A percentile compares a stretch with the other conserved stretches of the same genome.
Conservation (phyloP, 1,139 yeast species). For the Lodderomyces jiufengensis region DNA sequence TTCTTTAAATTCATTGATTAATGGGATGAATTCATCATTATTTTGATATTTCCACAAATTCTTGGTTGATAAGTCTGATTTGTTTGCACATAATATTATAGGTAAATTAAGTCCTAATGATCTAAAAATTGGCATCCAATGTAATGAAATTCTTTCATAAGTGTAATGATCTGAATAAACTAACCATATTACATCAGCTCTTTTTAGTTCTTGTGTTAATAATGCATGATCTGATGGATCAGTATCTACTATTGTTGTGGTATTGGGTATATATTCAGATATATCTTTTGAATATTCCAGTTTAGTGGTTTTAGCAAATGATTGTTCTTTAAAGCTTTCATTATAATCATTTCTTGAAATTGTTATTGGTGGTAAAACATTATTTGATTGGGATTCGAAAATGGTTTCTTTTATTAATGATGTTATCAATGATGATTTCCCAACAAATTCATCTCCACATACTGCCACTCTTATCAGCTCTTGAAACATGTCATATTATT, state of each 20-base stretch:
- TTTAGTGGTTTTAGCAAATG: slow-evolving; percentile 7
- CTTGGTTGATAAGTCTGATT: slow-evolving; percentile 49
- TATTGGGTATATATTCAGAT: slow-evolving; percentile 53
- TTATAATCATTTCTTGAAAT: slow-evolving; percentile 47
- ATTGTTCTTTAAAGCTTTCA: slow-evolving; percentile 25
- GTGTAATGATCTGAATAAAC: slow-evolving; percentile 93
- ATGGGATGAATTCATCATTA: slow-evolving; percentile 79
- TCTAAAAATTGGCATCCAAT: slow-evolving; percentile 92
- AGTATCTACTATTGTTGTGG: slow-evolving; percentile 78
- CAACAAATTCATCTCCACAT: slow-evolving; percentile 95
- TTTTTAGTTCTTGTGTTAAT: slow-evolving; percentile 70
- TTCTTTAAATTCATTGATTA: slow-evolving; percentile 87
- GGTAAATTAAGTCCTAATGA: slow-evolving; percentile 92
- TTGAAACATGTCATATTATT: slow-evolving; percentile 35
- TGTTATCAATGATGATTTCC: slow-evolving; percentile 74
- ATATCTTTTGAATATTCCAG: slow-evolving; percentile 16
- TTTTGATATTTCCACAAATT: slow-evolving; percentile 22
- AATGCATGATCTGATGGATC: slow-evolving; percentile 57
- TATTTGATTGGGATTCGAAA: slow-evolving; percentile 65
- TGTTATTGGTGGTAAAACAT: slow-evolving; percentile 77
- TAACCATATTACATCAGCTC: slow-evolving; percentile 89
- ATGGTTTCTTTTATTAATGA: slow-evolving; percentile 77
- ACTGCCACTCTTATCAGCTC: slow-evolving; percentile 72
- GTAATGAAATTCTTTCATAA: slow-evolving; percentile 82
- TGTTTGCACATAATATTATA: slow-evolving; percentile 85